Percentiles rank a stretch among this genome's conserved stretches.
These are phyloP conservation scores for Aegilops bicornis DNA, from an alignment of 176 grass and related monocot genomes.

Conservation along the genomic window DNA sequence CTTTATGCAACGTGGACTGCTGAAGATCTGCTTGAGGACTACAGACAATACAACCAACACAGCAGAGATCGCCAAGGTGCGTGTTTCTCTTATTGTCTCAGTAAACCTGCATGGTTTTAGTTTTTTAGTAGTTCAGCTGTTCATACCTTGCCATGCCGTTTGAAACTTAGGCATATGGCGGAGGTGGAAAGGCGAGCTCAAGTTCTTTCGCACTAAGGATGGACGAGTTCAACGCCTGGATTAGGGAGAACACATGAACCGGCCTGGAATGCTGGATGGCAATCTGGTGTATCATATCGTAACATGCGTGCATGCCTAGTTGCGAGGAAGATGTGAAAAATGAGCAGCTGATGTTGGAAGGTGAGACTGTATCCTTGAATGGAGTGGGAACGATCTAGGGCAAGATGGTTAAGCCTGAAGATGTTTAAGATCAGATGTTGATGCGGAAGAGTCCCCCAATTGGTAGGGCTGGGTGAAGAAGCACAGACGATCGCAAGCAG, in stretches of 20 bases:
- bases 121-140: neutral
- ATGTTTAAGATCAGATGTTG: neutral
- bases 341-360: neutral
- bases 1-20: constrained; percentile 69
- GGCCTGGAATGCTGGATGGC: neutral
- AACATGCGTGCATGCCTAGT: neutral
- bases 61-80: constrained; percentile 76
- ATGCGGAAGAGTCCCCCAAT: neutral
- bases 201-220: constrained; percentile 87
- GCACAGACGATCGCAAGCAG: neutral
- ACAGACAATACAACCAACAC: constrained; percentile 57
- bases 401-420: neutral
- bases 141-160: neutral
- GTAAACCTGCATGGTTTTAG: neutral
- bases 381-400: neutral
- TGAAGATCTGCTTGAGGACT: constrained; percentile 90
- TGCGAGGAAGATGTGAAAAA: constrained; percentile 12
- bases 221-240: constrained; percentile 86
- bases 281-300: neutral
- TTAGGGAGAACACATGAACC: constrained; percentile 41
- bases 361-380: neutral
- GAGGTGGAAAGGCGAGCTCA: constrained; percentile 68
- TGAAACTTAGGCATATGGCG: constrained; percentile 64
- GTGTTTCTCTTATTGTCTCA: neutral
- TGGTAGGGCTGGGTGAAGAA: neutral